Conservation (phyloP, 2,329 filamentous ascomycete species). For the Cladophialophora yegresii region DNA sequence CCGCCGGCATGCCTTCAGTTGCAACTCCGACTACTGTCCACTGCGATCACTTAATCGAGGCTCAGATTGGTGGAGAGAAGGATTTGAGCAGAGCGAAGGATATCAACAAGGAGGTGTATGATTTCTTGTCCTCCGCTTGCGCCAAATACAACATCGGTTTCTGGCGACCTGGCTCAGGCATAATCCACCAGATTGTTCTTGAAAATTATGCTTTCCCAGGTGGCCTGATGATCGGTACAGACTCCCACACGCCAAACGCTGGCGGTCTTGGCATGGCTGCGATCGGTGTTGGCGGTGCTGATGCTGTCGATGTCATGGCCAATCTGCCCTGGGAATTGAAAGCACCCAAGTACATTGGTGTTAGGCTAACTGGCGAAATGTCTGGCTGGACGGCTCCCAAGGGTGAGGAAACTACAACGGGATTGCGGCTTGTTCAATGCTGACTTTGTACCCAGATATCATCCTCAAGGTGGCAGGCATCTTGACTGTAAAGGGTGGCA, state of each 20-base stretch:
- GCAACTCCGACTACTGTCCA: conserved; percentile 95
- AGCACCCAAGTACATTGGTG: conserved; percentile 94
- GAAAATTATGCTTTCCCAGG: conserved; percentile 99
- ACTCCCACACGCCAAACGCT: conserved; percentile 96
- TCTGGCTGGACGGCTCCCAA: conserved; percentile 93
- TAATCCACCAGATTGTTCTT: conserved; percentile 97
- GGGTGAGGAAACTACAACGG: conserved; percentile 58
- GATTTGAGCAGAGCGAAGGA: conserved; percentile 86
- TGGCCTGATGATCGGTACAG: conserved; percentile 95
- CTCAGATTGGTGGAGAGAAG: conserved; percentile 87
- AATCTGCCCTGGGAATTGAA: conserved; percentile 97
- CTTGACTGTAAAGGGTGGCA: conserved; percentile 96
- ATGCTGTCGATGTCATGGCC: conserved; percentile 98
- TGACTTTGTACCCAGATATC: conserved; percentile 63
- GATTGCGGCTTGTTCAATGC: conserved; percentile 10
- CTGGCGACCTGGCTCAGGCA: conserved; percentile 98
- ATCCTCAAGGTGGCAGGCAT: conserved; percentile 97
- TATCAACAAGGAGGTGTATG: conserved; percentile 99
- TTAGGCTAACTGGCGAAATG: conserved; percentile 86
- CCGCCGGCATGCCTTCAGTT: conserved; percentile 90
- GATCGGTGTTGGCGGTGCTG: conserved; percentile 91
- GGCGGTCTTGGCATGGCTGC: conserved; percentile 84
- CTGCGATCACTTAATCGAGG: conserved; percentile 99
- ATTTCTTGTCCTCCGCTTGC: conserved; percentile 90
- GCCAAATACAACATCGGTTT: conserved; percentile 99